Conservation (phyloP, 768 basidiomycete species). For the Inosperma sp. region DNA sequence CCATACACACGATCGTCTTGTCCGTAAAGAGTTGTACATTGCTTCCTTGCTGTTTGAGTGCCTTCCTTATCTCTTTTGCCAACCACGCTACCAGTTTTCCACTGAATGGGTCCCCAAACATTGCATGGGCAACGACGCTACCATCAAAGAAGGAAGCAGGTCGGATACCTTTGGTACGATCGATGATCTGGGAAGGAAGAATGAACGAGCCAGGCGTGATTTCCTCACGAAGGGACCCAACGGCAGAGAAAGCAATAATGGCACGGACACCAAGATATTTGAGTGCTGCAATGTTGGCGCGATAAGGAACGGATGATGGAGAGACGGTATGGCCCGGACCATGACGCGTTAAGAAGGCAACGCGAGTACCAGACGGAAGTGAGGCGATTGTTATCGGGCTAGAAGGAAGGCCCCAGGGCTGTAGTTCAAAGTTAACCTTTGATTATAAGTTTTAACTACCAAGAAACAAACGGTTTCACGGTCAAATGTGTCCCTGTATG, state of each 20-base stretch:
- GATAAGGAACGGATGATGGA: slow-evolving; percentile 76
- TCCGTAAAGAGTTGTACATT: slow-evolving; percentile 70
- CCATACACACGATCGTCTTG: slow-evolving; percentile 92
- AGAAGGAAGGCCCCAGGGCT: slow-evolving; percentile 94
- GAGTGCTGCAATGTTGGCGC: slow-evolving; percentile 94
- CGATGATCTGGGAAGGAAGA: slow-evolving; percentile 90
- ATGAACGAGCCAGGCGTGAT: slow-evolving; percentile 86
- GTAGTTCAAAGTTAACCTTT: not conserved
- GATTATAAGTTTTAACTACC: not conserved
- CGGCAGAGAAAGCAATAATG: slow-evolving; percentile 91
- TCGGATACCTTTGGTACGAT: slow-evolving; percentile 93
- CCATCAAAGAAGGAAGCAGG: slow-evolving; percentile 84
- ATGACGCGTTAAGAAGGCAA: slow-evolving; percentile 93
- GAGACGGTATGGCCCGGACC: slow-evolving; percentile 73
- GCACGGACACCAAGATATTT: slow-evolving; percentile 88
- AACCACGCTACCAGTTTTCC: slow-evolving; percentile 60
- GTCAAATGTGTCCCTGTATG: slow-evolving; percentile 62
- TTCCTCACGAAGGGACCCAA: slow-evolving; percentile 92
- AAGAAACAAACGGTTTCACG: slow-evolving; percentile 64
- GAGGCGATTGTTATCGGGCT: slow-evolving; percentile 89
- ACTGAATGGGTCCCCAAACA: slow-evolving; percentile 92
- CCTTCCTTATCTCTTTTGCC: slow-evolving; percentile 56
- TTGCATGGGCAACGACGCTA: slow-evolving; percentile 83
- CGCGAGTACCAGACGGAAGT: slow-evolving; percentile 71
- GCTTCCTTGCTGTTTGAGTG: slow-evolving; percentile 53